A percentile compares a stretch with the other conserved stretches of the same genome.
phyloP scores from a whole-genome alignment of 139 green algal species.

The Coccomyxa sp. region DNA sequence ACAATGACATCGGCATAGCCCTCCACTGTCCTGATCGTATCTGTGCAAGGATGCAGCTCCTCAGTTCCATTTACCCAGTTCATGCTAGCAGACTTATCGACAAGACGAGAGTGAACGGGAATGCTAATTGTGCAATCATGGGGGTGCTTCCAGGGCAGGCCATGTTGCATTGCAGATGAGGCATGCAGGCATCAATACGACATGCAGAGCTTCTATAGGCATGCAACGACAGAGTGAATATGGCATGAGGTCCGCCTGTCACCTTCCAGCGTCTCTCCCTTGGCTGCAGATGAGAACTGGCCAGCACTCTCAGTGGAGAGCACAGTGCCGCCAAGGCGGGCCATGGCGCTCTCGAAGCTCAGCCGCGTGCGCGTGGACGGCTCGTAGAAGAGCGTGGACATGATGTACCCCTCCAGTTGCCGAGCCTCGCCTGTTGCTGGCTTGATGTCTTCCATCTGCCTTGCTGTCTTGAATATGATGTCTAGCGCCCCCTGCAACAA shows the following conservation, averaged over 20 bases:
- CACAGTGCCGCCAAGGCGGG: conserved; percentile 84
- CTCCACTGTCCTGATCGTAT: conserved; percentile 97
- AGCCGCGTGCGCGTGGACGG: conserved; percentile 97
- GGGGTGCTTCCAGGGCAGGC: too few species aligned
- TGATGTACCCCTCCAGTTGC: conserved; percentile 85
- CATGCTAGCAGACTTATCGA: too few species aligned
- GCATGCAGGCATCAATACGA: too few species aligned
- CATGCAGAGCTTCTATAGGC: too few species aligned
- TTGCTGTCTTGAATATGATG: conserved; percentile 81
- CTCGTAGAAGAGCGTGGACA: conserved; percentile 99
- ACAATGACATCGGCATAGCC: conserved; percentile 96
- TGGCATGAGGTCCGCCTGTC: not conserved
- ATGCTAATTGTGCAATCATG: too few species aligned
- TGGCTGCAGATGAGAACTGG: conserved; percentile 96
- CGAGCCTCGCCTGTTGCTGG: conserved; percentile 50
- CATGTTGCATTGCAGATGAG: too few species aligned
- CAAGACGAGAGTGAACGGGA: too few species aligned
- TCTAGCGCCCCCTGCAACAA: conserved; percentile 53
- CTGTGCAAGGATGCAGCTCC: conserved; percentile 40
- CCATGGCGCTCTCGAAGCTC: conserved; percentile 97
- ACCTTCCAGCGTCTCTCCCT: conserved; percentile 97
- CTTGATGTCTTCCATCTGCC: conserved; percentile 62
- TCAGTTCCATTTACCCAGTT: too few species aligned
- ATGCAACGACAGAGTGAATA: too few species aligned
- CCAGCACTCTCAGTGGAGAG: conserved; percentile 94